Evolutionary conservation across 306 rosid species (phyloP).

Genomic region (Gillenia trifoliata): DNA sequence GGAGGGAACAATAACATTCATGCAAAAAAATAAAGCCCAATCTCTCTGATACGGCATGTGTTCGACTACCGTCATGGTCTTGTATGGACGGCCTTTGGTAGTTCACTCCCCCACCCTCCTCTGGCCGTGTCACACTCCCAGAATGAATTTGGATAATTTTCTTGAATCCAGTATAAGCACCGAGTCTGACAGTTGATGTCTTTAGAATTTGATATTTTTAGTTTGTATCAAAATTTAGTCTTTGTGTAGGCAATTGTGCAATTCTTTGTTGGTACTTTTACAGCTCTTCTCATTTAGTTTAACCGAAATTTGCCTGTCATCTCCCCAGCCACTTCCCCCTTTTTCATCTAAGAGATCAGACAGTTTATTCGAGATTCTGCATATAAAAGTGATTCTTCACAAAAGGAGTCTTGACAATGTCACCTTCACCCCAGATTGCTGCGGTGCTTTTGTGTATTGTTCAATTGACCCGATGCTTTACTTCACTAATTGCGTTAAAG

Average conservation of each 20-base stretch:
- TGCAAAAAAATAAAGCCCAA: constrained; percentile 10
- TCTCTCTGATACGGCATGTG: constrained; percentile 3
- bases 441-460: background rate
- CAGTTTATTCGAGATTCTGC: background rate
- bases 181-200: background rate
- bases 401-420: background rate
- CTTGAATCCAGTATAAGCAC: background rate
- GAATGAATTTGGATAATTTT: background rate
- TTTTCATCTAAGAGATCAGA: background rate
- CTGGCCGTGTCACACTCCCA: background rate
- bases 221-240: background rate
- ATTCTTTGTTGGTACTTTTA: background rate
- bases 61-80: background rate
- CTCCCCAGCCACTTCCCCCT: background rate
- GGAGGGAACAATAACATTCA: constrained; percentile 2
- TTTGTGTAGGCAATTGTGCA: background rate
- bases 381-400: background rate
- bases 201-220: background rate
- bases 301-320: background rate
- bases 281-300: background rate
- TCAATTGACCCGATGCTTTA: background rate
- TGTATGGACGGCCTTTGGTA: background rate
- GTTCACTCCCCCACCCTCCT: background rate
- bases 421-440: background rate
- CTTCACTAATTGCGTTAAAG: background rate